Base-by-base conservation (phyloP, 2,329 filamentous ascomycete genomes). In the Claviceps sorghi region DNA sequence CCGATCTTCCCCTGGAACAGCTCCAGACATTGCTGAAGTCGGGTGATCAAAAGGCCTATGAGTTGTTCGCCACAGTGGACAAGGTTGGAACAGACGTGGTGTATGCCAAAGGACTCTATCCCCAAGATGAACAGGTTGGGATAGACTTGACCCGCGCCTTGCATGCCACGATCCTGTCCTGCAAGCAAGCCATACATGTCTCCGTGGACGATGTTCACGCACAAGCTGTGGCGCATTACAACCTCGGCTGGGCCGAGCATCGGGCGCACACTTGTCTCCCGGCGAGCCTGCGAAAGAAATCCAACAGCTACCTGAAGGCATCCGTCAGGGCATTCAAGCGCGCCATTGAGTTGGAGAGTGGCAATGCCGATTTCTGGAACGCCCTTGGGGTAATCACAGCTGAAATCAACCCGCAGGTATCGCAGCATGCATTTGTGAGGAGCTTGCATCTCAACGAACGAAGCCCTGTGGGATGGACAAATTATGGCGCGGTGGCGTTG, bases 361-460 rank as follows among this genome's bases (percentile, higher is more conserved):
- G 89, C 50, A 98, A 97, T 63, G 74, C 88, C 0, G 91, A 97
- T 59, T 97, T 97, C 66, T 98, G 93, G 93, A 97, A 97, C 63
- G 84, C 93, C 0, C 76, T 98, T 2, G 93, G 91, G 49, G 88
- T 97, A 3, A 88, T 87, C 29, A 96, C 93, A 2, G 90, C 88
- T 56, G 80, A 81, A 46, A 76, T 96, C 58, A 96, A 87, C 62
- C 85, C 90, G 0, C 82, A 84, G 53, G 87, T 98, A 2, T 83
- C 93, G 0, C 93, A 98, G 65, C 94, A 98, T 65, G 82, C 93
- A 0, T 91, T 98, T 60, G 85, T 95, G 13, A 78, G 94, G 59
- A 95, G 90, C 58, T 67, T 98, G n/a, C 86, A 94, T 65, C 73
- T 98, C 17, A 94, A 96, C 61, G 91, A 98, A 65, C 75, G 88